phyloP scores from a whole-genome alignment of 2,329 filamentous ascomycete species.

The Alternaria angustiovoidea region DNA sequence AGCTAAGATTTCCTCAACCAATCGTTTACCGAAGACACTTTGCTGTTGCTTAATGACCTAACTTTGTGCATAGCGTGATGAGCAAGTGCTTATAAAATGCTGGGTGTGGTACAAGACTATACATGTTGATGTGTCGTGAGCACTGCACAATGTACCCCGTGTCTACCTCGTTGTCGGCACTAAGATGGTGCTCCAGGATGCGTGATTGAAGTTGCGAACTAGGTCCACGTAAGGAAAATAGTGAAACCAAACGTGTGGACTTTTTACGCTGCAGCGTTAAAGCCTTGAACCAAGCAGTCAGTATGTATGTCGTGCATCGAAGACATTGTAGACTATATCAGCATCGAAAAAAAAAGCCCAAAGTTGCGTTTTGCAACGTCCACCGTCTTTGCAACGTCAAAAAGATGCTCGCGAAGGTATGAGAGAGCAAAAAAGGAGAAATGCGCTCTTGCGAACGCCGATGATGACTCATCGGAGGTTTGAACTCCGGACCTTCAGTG shows the following conservation, averaged over 20 bases:
- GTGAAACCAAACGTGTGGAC: not conserved
- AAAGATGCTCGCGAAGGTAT: not conserved
- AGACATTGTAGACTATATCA: not conserved
- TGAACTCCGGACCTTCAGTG: slow-evolving; percentile 23
- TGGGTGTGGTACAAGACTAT: not conserved
- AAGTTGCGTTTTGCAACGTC: not conserved
- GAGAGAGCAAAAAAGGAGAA: not conserved
- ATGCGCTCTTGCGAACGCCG: not conserved
- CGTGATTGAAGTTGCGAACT: not conserved
- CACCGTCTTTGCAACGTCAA: not conserved
- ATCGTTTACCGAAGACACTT: not conserved
- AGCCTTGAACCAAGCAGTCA: no score
- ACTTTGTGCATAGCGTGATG: not conserved
- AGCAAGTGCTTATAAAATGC: not conserved
- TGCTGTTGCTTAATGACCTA: not conserved
- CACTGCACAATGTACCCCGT: not conserved
- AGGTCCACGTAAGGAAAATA: not conserved
- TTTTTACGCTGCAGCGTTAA: no score
- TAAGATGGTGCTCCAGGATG: not conserved
- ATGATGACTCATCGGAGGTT: slow-evolving; percentile 20
- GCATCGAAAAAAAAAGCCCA: not conserved
- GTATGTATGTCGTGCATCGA: not conserved
- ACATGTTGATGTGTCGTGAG: not conserved
- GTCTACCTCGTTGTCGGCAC: not conserved
- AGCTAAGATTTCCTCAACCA: not conserved